Conservation (phyloP, 305 asterid genomes). For the Solanum hybrid region DNA sequence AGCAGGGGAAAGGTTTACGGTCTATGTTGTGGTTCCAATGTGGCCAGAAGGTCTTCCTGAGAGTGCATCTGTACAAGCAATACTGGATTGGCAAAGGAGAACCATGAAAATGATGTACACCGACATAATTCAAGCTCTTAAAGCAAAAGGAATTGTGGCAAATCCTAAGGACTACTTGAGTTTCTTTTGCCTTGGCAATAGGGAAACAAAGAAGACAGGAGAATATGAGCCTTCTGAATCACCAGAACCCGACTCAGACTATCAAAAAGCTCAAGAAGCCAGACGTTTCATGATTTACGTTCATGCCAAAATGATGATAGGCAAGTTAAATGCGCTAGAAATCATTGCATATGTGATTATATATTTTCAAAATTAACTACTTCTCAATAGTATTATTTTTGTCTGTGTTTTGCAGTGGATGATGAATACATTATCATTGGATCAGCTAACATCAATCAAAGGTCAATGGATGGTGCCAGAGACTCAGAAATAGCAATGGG, state of each 20-base stretch:
- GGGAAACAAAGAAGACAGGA: slow-evolving; percentile 32
- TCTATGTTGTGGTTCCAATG: slow-evolving; percentile 41
- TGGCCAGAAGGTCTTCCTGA: slow-evolving; percentile 55
- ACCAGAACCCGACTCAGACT: slow-evolving; percentile 29
- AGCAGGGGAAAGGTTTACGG: slow-evolving; percentile 37
- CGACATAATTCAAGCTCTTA: slow-evolving; percentile 27
- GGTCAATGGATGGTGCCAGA: slow-evolving; percentile 43
- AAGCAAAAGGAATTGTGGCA: slow-evolving; percentile 29
- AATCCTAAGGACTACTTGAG: slow-evolving; percentile 39
- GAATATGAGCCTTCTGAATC: slow-evolving; percentile 36
- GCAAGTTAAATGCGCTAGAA: slow-evolving; percentile 5
- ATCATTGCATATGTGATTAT: neutral
- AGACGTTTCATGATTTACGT: slow-evolving; percentile 51
- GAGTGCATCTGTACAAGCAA: slow-evolving; percentile 36
- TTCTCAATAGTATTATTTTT: neutral
- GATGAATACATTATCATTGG: slow-evolving; percentile 44
- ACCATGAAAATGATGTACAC: slow-evolving; percentile 48
- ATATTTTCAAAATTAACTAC: neutral
- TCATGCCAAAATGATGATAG: slow-evolving; percentile 48
- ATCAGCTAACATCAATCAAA: slow-evolving; percentile 41
- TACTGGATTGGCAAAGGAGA: slow-evolving; percentile 46
- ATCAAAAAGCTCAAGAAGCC: slow-evolving; percentile 33
- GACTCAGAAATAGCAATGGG: slow-evolving; percentile 47
- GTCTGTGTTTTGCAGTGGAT: slow-evolving; percentile 23
- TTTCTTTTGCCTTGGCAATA: slow-evolving; percentile 49